These are phyloP conservation scores for Arabis hirsuta DNA, from an alignment of 345 rosid species.

Conservation along the genomic window DNA sequence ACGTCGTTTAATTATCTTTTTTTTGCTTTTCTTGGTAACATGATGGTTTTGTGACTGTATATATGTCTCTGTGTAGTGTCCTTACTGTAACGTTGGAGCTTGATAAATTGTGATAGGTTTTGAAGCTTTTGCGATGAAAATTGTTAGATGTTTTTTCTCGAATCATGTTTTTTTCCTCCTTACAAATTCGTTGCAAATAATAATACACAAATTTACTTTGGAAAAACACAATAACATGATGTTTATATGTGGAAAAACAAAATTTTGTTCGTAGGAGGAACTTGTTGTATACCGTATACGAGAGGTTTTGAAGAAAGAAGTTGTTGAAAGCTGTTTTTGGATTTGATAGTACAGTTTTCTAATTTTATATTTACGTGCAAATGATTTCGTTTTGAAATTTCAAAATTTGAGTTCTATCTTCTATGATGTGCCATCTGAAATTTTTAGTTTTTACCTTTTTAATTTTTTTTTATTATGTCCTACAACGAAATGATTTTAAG, in stretches of 20 bases:
- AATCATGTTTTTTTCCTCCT: not conserved
- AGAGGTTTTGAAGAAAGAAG: slow-evolving; percentile 9
- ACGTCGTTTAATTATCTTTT: slow-evolving; percentile 24
- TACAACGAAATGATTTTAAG: no score
- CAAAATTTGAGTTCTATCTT: not conserved
- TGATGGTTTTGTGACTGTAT: slow-evolving; percentile 12
- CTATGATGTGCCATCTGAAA: not conserved
- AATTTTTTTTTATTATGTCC: not conserved
- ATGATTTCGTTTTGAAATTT: slow-evolving; percentile 29
- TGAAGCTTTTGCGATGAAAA: slow-evolving; percentile 17
- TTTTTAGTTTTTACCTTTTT: not conserved
- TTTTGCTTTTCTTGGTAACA: not conserved
- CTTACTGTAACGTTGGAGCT: slow-evolving; percentile 28
- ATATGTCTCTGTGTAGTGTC: not conserved
- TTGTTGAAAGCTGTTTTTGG: slow-evolving; percentile 4
- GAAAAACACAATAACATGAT: not conserved
- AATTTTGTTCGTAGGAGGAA: not conserved
- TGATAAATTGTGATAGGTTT: slow-evolving; percentile 21
- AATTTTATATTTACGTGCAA: not conserved
- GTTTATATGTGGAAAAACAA: not conserved
- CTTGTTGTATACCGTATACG: not conserved
- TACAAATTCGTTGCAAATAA: not conserved
- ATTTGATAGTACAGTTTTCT: slow-evolving; percentile 4
- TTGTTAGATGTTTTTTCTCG: slow-evolving; percentile 3
- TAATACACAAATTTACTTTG: not conserved